Percentiles rank a stretch among this genome's conserved stretches.
These are phyloP conservation scores for Sugiyamaella castrensis DNA, from an alignment of 1,139 yeast genomes.

Conservation along the genomic window DNA sequence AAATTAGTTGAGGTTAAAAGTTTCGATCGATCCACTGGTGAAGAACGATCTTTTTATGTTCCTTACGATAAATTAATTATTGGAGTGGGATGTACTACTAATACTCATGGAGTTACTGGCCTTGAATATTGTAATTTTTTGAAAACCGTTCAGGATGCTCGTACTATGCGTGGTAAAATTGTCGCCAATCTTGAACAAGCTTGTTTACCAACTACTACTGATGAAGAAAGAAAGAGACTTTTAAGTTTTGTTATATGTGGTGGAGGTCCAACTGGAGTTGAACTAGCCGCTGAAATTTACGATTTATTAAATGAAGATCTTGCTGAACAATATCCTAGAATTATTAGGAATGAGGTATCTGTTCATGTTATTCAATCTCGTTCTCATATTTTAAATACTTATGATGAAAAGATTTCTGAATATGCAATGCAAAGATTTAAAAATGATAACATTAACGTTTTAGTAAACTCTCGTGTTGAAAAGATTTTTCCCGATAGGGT, in stretches of 20 bases:
- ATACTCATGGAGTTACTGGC: constrained; percentile 66
- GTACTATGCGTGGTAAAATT: constrained; percentile 51
- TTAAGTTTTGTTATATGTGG: constrained; percentile 65
- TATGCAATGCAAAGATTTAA: constrained; percentile 59
- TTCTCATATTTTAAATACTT: constrained; percentile 60
- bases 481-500: constrained; percentile 53
- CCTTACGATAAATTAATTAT: constrained; percentile 63
- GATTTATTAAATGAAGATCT: constrained; percentile 61
- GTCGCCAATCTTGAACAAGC: constrained; percentile 56
- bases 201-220: constrained; percentile 57
- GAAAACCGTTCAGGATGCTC: constrained; percentile 66
- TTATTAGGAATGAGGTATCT: constrained; percentile 56
- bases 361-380: constrained; percentile 65
- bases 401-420: constrained; percentile 57
- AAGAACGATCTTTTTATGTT: constrained; percentile 46
- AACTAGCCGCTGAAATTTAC: constrained; percentile 62
- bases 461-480: constrained; percentile 58
- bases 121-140: constrained; percentile 54
- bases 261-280: constrained; percentile 72
- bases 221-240: constrained; percentile 55
- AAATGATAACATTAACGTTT: constrained; percentile 56
- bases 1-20: constrained; percentile 53
- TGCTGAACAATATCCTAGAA: constrained; percentile 51
- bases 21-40: constrained; percentile 41
- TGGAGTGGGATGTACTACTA: constrained; percentile 62